Evolutionary conservation across 2,329 filamentous ascomycete species (phyloP).

Genomic region (Exophiala phaeomuriformis): DNA sequence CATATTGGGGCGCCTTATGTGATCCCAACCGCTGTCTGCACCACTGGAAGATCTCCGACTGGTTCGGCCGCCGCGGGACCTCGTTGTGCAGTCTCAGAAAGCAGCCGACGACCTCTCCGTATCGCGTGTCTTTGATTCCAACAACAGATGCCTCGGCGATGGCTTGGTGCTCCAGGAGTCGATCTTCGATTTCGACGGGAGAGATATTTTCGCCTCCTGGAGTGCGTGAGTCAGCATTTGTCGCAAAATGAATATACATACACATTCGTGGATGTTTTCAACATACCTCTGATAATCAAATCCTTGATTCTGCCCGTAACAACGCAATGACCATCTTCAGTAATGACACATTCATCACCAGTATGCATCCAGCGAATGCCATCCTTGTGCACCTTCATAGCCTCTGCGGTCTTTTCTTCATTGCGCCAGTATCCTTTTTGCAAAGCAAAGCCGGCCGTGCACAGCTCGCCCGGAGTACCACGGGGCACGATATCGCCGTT

Average conservation of each 20-base stretch:
- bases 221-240: background rate
- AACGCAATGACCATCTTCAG: constrained; percentile 66
- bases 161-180: constrained; percentile 61
- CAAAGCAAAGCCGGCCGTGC: constrained; percentile 72
- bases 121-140: constrained; percentile 60
- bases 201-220: constrained; percentile 86
- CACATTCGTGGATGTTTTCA: background rate
- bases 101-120: constrained; percentile 64
- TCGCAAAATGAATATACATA: background rate
- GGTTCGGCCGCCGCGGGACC: constrained; percentile 41
- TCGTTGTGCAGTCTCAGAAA: constrained; percentile 50
- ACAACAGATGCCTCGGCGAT: constrained; percentile 60
- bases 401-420: constrained; percentile 58
- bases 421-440: constrained; percentile 88
- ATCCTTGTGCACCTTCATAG: constrained; percentile 41
- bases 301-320: constrained; percentile 67
- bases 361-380: constrained; percentile 74
- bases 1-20: constrained; percentile 62
- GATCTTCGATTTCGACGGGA: constrained; percentile 85
- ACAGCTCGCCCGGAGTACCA: constrained; percentile 68
- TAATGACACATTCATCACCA: constrained; percentile 80
- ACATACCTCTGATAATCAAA: constrained; percentile 64
- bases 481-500: constrained; percentile 58
- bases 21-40: constrained; percentile 54
- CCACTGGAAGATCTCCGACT: constrained; percentile 51